phyloP scores from a whole-genome alignment of 345 rosid species.

The Arabidopsis arenosa region DNA sequence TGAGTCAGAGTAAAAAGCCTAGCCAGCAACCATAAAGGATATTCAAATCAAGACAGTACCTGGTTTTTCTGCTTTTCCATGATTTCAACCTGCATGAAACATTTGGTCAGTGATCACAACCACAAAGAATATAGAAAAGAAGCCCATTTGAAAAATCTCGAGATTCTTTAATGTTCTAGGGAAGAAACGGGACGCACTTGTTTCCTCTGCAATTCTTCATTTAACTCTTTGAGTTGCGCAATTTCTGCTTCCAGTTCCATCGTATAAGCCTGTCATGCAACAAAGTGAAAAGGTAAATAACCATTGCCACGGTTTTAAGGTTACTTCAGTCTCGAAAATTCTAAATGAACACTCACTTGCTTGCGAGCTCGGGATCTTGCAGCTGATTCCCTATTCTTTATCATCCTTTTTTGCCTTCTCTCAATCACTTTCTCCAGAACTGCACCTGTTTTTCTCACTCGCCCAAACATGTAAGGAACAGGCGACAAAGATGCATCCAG shows the following conservation, averaged over 20 bases:
- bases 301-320: not conserved
- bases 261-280: slow-evolving; percentile 79
- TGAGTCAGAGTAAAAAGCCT: not conserved
- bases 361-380: slow-evolving; percentile 99
- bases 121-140: not conserved
- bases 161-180: slow-evolving; percentile 17
- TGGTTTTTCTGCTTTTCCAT: slow-evolving; percentile 61
- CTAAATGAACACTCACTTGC: slow-evolving; percentile 63
- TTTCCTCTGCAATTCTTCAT: slow-evolving; percentile 72
- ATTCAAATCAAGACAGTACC: slow-evolving; percentile 49
- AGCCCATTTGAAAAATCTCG: slow-evolving; percentile 8
- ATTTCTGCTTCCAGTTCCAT: slow-evolving; percentile 93
- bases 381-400: slow-evolving; percentile 98
- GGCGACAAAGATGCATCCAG: slow-evolving; percentile 86
- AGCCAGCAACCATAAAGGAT: slow-evolving; percentile 6
- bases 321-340: not conserved
- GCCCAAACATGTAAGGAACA: slow-evolving; percentile 74
- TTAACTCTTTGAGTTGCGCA: slow-evolving; percentile 77
- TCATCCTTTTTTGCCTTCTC: slow-evolving; percentile 98
- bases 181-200: slow-evolving; percentile 59
- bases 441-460: slow-evolving; percentile 72
- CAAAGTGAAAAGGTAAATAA: slow-evolving; percentile 23
- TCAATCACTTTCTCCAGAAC: slow-evolving; percentile 91
- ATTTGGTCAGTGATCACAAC: slow-evolving; percentile 22
- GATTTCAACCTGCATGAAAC: slow-evolving; percentile 60